Percentiles rank a stretch among this genome's conserved stretches.
phyloP scores from a whole-genome alignment of 2,329 filamentous ascomycete species.

The Diaporthe vexans region DNA sequence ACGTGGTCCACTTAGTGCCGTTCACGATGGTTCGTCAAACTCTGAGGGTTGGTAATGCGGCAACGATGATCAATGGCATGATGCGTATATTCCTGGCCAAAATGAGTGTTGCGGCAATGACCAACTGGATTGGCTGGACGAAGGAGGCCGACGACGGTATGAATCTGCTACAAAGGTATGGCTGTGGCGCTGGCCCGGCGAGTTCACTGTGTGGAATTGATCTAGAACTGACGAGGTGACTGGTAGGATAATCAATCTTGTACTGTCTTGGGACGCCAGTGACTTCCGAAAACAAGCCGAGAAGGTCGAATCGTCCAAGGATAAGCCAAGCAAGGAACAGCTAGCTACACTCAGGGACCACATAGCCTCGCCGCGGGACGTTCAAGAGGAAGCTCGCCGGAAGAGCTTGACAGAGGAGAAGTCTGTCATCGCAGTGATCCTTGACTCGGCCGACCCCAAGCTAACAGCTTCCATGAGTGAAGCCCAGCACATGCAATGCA shows the following conservation, averaged over 20 bases:
- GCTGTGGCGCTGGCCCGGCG: background rate
- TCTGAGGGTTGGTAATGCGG: constrained; percentile 81
- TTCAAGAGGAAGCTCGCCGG: constrained; percentile 72
- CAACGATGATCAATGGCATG: constrained; percentile 85
- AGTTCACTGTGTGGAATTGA: fast-evolving
- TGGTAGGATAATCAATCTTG: constrained; percentile 77
- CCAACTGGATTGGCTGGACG: constrained; percentile 84
- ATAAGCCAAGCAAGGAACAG: constrained; percentile 71
- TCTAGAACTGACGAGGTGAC: constrained; percentile 32
- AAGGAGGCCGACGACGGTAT: constrained; percentile 81
- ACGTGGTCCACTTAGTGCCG: constrained; percentile 77
- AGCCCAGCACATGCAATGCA: constrained; percentile 72
- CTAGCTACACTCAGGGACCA: constrained; percentile 73
- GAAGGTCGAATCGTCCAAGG: constrained; percentile 74
- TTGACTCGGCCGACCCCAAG: constrained; percentile 65
- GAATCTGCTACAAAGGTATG: constrained; percentile 78
- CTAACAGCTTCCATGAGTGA: constrained; percentile 65
- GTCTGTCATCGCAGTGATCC: constrained; percentile 78
- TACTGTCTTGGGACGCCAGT: constrained; percentile 79
- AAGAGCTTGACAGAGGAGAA: constrained; percentile 63
- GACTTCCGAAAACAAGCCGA: constrained; percentile 77
- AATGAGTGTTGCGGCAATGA: constrained; percentile 78
- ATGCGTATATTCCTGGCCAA: constrained; percentile 82
- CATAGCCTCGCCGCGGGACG: constrained; percentile 63
- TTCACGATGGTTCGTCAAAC: constrained; percentile 82